Evolutionary conservation across 768 basidiomycete genomes (phyloP).

Genomic region (Boletus sp.): DNA sequence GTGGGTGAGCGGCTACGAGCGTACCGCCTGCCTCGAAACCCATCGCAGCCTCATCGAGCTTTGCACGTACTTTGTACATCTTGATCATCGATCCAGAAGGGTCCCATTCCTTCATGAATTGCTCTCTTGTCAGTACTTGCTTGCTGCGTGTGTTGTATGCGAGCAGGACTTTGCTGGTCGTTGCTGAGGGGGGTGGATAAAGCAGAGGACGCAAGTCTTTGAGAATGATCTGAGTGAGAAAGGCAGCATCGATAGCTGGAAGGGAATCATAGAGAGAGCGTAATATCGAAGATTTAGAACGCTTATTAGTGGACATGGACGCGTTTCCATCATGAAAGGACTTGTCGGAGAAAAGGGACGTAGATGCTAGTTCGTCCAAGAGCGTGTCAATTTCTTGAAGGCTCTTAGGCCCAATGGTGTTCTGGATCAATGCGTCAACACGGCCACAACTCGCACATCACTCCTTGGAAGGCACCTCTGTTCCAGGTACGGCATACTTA

Average conservation of each 20-base stretch:
- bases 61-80: constrained; percentile 54
- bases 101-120: constrained; percentile 78
- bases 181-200: constrained; percentile 56
- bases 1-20: constrained; percentile 34
- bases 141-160: constrained; percentile 58
- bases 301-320: constrained; percentile 30
- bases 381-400: constrained; percentile 57
- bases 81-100: constrained; percentile 49
- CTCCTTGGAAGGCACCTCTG: constrained; percentile 27
- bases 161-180: constrained; percentile 48
- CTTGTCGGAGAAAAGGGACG: constrained; percentile 56
- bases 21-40: constrained; percentile 39
- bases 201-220: constrained; percentile 82
- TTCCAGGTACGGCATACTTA: constrained; percentile 36
- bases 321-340: constrained; percentile 39
- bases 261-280: constrained; percentile 58
- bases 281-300: constrained; percentile 41
- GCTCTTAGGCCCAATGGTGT: constrained; percentile 33
- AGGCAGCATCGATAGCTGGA: constrained; percentile 59
- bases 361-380: constrained; percentile 72
- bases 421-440: constrained; percentile 17
- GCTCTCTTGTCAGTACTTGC: constrained; percentile 50
- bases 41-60: constrained; percentile 55
- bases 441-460: background rate
- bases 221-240: constrained; percentile 84